These are phyloP conservation scores for Candida dubliniensis DNA, from an alignment of 1,139 yeast genomes.

Conservation along the genomic window DNA sequence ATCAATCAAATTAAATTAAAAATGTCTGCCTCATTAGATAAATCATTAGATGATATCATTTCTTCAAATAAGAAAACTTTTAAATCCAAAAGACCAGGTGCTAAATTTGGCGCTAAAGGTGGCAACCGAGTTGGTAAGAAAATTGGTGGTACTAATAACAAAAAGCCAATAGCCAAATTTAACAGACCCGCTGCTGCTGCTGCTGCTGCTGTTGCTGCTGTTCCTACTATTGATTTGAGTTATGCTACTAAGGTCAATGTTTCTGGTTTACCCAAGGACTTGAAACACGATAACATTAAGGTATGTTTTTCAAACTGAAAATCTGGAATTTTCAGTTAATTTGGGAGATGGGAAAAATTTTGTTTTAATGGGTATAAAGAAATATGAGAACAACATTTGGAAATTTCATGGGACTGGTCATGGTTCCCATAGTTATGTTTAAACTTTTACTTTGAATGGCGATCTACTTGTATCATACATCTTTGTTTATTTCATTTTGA, in stretches of 20 bases:
- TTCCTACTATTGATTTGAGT: constrained; percentile 47
- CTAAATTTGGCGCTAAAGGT: constrained; percentile 24
- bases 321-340: too few relatives aligned
- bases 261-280: constrained; percentile 76
- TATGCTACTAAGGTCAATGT: constrained; percentile 75
- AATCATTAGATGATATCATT: constrained; percentile 94
- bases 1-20: not conserved
- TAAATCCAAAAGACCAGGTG: constrained; percentile 29
- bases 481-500: too few relatives aligned
- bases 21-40: constrained; percentile 66
- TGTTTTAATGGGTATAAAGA: not conserved
- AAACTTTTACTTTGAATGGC: too few relatives aligned
- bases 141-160: constrained; percentile 27
- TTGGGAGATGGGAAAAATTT: too few relatives aligned
- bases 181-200: constrained; percentile 42
- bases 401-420: too few relatives aligned
- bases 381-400: not conserved
- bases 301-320: constrained; percentile 50
- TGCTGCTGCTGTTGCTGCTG: constrained; percentile 30
- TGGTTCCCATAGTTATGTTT: too few relatives aligned
- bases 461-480: too few relatives aligned
- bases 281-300: constrained; percentile 74
- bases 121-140: constrained; percentile 31
- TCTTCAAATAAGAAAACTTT: constrained; percentile 49
- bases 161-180: constrained; percentile 37